phyloP scores from a whole-genome alignment of 257 asterid species.

The Linaria vulgaris region DNA sequence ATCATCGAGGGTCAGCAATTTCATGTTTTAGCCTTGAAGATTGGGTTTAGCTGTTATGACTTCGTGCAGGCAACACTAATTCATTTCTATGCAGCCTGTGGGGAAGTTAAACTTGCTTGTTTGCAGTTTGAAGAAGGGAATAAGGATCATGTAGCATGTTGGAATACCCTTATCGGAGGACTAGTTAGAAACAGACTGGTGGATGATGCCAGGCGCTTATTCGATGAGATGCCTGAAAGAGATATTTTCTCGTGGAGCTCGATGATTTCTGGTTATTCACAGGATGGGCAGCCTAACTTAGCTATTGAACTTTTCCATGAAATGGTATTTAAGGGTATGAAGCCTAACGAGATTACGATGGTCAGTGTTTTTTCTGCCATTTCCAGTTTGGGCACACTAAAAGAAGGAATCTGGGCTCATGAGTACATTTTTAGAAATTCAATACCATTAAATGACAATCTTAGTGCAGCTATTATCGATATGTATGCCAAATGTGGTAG shows the following conservation, averaged over 20 bases:
- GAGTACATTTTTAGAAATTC: constrained; percentile 51
- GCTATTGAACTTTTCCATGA: constrained; percentile 68
- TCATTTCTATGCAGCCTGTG: constrained; percentile 71
- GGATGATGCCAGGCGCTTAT: constrained; percentile 54
- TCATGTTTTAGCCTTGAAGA: constrained; percentile 54
- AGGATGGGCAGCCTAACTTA: constrained; percentile 47
- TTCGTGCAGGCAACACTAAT: constrained; percentile 71
- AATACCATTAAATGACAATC: constrained; percentile 63
- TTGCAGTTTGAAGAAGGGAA: constrained; percentile 70
- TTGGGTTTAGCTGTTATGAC: constrained; percentile 51
- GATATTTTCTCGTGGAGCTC: constrained; percentile 95
- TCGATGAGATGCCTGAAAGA: constrained; percentile 67
- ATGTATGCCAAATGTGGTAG: constrained; percentile 96
- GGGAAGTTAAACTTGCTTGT: constrained; percentile 49
- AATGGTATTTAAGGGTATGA: constrained; percentile 58
- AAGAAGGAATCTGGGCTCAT: constrained; percentile 78
- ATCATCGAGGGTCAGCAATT: constrained; percentile 68
- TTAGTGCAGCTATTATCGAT: constrained; percentile 79
- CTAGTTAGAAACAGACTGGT: constrained; percentile 58
- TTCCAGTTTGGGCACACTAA: constrained; percentile 60
- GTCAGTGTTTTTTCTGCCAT: constrained; percentile 75
- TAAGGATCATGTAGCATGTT: constrained; percentile 66
- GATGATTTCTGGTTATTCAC: constrained; percentile 88
- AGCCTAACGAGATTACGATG: constrained; percentile 88
- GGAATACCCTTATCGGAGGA: constrained; percentile 88